Evolutionary conservation across 257 asterid species (phyloP).

Genomic region (Solanum infundibuliforme): DNA sequence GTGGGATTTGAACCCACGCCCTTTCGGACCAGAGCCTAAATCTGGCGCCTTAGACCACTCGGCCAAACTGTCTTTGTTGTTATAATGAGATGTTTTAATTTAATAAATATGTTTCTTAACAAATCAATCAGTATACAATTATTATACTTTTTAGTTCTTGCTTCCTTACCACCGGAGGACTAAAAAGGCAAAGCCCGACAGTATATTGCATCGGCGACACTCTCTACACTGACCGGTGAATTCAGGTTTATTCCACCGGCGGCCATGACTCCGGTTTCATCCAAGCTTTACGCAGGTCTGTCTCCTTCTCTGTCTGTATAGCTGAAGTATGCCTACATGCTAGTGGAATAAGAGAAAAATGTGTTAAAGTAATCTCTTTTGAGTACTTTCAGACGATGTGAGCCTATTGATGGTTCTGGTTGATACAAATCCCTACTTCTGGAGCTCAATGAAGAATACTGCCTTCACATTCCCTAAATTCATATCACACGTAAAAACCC

Average conservation of each 20-base stretch:
- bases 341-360: not conserved
- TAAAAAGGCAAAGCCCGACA: not conserved
- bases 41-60: slow-evolving; percentile 99
- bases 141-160: too few relatives aligned
- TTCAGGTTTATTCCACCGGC: not conserved
- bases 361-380: not conserved
- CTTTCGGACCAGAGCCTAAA: slow-evolving; percentile 99
- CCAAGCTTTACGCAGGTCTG: slow-evolving; percentile 5
- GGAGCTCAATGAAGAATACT: slow-evolving; percentile 58
- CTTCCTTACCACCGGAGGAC: not conserved
- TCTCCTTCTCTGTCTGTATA: not conserved
- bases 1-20: slow-evolving; percentile 99
- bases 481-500: slow-evolving; percentile 54
- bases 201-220: not conserved
- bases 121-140: too few relatives aligned
- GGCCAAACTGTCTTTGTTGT: slow-evolving; percentile 71
- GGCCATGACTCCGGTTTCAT: slow-evolving; percentile 1
- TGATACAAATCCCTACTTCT: slow-evolving; percentile 75
- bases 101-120: not conserved
- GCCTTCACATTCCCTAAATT: slow-evolving; percentile 48
- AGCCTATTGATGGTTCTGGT: slow-evolving; percentile 72
- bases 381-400: slow-evolving; percentile 57
- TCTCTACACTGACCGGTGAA: not conserved
- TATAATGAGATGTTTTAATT: rapidly evolving
- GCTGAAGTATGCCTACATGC: not conserved